Conservation (phyloP, 768 basidiomycete species). For the Macrolepiota albuminosa region DNA sequence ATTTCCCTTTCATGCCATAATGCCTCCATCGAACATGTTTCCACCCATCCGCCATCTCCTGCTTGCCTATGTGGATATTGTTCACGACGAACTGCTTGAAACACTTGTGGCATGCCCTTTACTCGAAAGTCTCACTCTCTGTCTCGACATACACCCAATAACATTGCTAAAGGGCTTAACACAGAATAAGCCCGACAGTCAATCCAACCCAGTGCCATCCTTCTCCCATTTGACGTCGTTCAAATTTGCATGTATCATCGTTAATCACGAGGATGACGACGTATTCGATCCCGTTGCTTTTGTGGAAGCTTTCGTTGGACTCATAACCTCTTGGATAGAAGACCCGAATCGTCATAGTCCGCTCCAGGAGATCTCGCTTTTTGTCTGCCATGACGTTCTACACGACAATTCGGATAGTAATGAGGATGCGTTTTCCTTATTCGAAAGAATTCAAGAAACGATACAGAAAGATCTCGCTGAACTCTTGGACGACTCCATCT, state of each 20-base stretch:
- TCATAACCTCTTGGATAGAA: neutral
- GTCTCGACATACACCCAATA: neutral
- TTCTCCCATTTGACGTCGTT: neutral
- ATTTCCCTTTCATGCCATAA: neutral
- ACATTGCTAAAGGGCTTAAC: neutral
- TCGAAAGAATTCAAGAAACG: neutral
- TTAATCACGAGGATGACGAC: neutral
- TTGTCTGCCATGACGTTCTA: neutral
- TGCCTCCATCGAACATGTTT: neutral
- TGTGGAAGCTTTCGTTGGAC: neutral
- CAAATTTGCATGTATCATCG: neutral
- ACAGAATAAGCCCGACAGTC: neutral
- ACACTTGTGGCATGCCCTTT: neutral
- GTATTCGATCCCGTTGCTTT: neutral
- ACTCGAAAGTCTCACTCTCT: neutral
- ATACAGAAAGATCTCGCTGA: neutral
- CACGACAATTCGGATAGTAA: too few species aligned
- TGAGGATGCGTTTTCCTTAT: neutral
- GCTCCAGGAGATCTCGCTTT: neutral
- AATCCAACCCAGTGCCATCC: neutral
- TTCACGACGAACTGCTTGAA: neutral
- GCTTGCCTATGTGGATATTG: neutral
- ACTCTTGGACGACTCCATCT: neutral
- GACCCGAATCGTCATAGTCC: neutral
- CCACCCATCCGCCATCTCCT: neutral